These are phyloP conservation scores for Fusarium sacchari DNA, from an alignment of 2,329 filamentous ascomycete species.

Conservation along the genomic window DNA sequence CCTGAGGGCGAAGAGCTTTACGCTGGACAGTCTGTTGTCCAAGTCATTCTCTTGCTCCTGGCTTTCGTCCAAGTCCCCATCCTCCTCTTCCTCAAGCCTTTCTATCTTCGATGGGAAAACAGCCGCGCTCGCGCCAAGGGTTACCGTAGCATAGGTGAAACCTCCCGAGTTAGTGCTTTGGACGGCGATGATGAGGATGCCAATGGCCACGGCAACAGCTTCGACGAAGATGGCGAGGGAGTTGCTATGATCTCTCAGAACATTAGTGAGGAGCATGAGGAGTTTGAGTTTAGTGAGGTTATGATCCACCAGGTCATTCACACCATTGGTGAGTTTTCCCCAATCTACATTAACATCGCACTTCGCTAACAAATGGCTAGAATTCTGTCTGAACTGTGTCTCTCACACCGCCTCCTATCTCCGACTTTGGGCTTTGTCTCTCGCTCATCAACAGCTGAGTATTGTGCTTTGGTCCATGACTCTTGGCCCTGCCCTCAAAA, in stretches of 20 bases:
- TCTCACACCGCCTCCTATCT: constrained; percentile 99
- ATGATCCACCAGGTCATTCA: constrained; percentile 99
- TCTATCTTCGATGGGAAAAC: constrained; percentile 94
- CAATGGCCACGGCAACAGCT: constrained; percentile 68
- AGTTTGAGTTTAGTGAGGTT: constrained; percentile 95
- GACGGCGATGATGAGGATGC: constrained; percentile 78
- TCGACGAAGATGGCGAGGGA: constrained; percentile 78
- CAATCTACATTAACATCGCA: neutral
- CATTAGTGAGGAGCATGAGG: constrained; percentile 86
- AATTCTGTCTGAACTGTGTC: constrained; percentile 99
- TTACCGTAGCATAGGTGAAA: constrained; percentile 93
- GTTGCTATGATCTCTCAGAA: constrained; percentile 91
- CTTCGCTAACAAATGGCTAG: constrained; percentile 57
- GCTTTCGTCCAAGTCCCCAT: constrained; percentile 90
- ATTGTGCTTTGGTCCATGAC: constrained; percentile 98
- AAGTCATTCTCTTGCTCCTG: constrained; percentile 81
- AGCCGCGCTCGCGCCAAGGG: constrained; percentile 88
- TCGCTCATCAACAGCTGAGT: constrained; percentile 97
- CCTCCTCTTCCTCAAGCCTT: constrained; percentile 92
- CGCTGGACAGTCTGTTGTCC: constrained; percentile 77
- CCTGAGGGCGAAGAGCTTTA: constrained; percentile 75
- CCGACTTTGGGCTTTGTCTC: constrained; percentile 95
- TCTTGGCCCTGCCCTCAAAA: constrained; percentile 77
- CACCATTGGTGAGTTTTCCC: constrained; percentile 82
- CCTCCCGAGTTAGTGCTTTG: constrained; percentile 84